A percentile compares a stretch with the other conserved stretches of the same genome.
Evolutionary conservation across 192 early-diverging fungal genomes (phyloP).

Genomic region (Podila verticillata): DNA sequence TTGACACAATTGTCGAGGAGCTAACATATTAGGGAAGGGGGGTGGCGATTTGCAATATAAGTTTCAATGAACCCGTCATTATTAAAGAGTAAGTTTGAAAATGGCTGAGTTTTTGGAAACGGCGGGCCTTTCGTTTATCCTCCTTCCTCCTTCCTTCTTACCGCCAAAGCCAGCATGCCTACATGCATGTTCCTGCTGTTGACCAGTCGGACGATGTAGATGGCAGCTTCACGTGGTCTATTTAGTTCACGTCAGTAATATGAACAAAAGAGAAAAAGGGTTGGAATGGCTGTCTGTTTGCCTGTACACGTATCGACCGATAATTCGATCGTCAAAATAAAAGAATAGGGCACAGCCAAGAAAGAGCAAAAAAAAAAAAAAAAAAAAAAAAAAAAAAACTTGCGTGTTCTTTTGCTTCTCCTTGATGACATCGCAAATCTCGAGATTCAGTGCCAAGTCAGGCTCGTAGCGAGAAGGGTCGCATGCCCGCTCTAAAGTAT

Average conservation of each 20-base stretch:
- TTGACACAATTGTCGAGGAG: slow-evolving; percentile 98
- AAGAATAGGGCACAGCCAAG: neutral
- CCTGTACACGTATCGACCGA: slow-evolving; percentile 6
- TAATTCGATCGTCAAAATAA: neutral
- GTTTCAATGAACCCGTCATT: neutral
- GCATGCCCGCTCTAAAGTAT: slow-evolving; percentile 79
- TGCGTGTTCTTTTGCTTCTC: slow-evolving; percentile 87
- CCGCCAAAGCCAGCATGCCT: slow-evolving; percentile 72
- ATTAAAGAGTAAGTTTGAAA: neutral
- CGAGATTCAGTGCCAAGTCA: slow-evolving; percentile 89
- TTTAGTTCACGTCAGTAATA: neutral
- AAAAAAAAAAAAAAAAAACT: slow-evolving; percentile 17
- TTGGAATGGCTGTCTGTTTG: neutral
- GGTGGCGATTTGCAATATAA: neutral
- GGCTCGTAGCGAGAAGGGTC: slow-evolving; percentile 74
- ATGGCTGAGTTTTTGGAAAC: neutral
- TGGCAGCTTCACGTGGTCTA: slow-evolving; percentile 83
- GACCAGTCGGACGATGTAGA: slow-evolving; percentile 70
- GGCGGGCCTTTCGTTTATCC: neutral
- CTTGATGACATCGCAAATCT: slow-evolving; percentile 96
- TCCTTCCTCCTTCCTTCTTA: slow-evolving; percentile 29
- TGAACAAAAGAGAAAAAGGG: neutral
- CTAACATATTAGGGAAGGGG: slow-evolving; percentile 37
- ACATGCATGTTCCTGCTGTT: slow-evolving; percentile 68
- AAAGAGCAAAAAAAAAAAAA: neutral